Evolutionary conservation across 2,329 filamentous ascomycete species (phyloP).

Genomic region (Chrysoporthe puriensis): DNA sequence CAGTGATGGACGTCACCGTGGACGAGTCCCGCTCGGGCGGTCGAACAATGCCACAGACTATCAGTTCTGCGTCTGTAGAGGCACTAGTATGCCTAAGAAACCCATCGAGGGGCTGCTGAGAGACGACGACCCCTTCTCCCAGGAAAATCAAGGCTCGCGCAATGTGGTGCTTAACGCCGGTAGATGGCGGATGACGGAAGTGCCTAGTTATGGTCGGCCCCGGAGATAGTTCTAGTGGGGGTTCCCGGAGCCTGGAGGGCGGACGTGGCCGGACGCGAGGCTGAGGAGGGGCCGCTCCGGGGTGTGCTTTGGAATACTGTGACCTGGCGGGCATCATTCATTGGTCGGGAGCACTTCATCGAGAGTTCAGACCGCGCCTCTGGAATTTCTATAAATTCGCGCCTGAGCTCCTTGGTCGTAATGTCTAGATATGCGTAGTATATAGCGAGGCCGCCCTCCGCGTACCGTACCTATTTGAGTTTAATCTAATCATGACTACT

Average conservation of each 20-base stretch:
- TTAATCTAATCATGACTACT: constrained; percentile 10
- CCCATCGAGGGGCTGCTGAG: background rate
- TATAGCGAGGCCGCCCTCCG: too few species aligned
- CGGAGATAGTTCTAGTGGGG: background rate
- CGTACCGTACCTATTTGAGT: too few species aligned
- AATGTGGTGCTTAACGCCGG: background rate
- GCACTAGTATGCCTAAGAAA: background rate
- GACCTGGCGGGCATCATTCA: background rate
- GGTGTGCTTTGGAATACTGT: background rate
- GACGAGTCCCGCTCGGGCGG: background rate
- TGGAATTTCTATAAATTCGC: background rate
- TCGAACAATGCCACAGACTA: background rate
- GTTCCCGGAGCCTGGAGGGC: background rate
- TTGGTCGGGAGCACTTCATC: background rate
- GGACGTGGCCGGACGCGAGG: constrained; percentile 9
- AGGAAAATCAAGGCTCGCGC: background rate
- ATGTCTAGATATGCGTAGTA: background rate
- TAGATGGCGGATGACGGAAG: background rate
- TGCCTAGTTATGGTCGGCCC: background rate
- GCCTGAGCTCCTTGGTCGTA: too few species aligned
- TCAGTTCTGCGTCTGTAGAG: background rate
- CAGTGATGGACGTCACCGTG: constrained; percentile 36
- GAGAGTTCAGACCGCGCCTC: background rate
- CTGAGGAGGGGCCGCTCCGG: background rate
- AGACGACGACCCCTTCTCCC: background rate